Evolutionary conservation across 345 rosid genomes (phyloP), one percentile per base, ranked within the genome.

Genomic region (Eucalyptus sideroxylon): DNA sequence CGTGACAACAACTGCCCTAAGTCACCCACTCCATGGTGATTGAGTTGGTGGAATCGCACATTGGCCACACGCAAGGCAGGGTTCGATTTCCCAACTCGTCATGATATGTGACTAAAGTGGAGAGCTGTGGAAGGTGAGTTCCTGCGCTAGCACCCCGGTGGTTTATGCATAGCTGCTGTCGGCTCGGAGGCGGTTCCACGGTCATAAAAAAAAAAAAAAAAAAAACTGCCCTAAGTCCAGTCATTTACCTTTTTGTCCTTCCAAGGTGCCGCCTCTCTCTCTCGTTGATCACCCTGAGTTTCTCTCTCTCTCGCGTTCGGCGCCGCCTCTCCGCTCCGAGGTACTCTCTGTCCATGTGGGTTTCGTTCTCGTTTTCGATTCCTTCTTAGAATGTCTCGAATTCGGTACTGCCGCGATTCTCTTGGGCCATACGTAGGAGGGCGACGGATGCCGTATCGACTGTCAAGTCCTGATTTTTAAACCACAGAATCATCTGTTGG

Each of bases 1-100:
- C 87, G 44, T 51, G 93, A 89, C 95, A 95, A 88, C 91, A 92
- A 89, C 67, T 92, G 90, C 96, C 51, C 3, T 50, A 50, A 50
- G 51, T 50, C 16, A 50, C 51, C 17, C 51, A 50, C 0, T 7
- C 1, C 0, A 0, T 50, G 1, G 3, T 50, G 17, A 0, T 0
- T 0, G 7, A 2, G 16, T 50, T 50, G 51, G 51, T 50, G 16
- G 3, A 50, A 50, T 50, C 1, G 1, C 51, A 5, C 6, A 1
- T 50, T 50, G 51, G 16, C 3, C 6, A 50, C 16, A 50, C 3
- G 16, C 16, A 14, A 50, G 51, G 3, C 3, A 0, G 16, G 51
- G 7, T 50, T 50, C 17, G 0, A 50, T 50, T 14, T 0, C 51
- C 7, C 17, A 50, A 50, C 3, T 14, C 7, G 17, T 50, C 0